A percentile compares a stretch with the other conserved stretches of the same genome.
phyloP scores from a whole-genome alignment of 495 filamentous ascomycete species.

The Trichoderma erinaceum region DNA sequence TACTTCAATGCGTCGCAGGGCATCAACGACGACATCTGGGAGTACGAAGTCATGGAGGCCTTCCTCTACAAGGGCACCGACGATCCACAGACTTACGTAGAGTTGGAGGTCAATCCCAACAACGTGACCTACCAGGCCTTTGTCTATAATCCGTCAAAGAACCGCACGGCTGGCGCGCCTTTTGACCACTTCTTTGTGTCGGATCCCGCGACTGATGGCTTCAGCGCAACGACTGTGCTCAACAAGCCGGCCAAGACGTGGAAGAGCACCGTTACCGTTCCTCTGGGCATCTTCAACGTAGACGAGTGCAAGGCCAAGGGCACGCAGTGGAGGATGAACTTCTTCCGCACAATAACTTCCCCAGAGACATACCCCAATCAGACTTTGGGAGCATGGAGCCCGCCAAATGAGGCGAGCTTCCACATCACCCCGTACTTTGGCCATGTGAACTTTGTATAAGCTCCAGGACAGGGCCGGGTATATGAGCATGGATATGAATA shows the following conservation, averaged over 20 bases:
- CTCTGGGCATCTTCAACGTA: conserved; percentile 31
- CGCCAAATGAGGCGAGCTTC: conserved; percentile 28
- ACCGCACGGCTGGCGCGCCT: conserved; percentile 23
- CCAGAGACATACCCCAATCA: conserved; percentile 30
- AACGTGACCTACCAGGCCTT: conserved; percentile 34
- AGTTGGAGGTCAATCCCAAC: conserved; percentile 33
- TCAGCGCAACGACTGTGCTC: conserved; percentile 25
- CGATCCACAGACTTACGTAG: conserved; percentile 30
- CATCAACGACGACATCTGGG: conserved; percentile 30
- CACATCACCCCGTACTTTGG: conserved; percentile 32
- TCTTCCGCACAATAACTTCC: conserved; percentile 28
- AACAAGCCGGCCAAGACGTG: conserved; percentile 25
- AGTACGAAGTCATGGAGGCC: conserved; percentile 33
- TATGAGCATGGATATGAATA: neutral
- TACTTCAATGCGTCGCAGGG: conserved; percentile 28
- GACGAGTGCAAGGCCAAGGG: conserved; percentile 27
- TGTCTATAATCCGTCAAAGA: conserved; percentile 32
- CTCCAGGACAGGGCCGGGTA: neutral
- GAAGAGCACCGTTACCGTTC: conserved; percentile 24
- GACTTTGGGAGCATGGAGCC: conserved; percentile 27
- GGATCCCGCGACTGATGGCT: conserved; percentile 24
- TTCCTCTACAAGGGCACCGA: conserved; percentile 30
- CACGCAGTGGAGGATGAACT: conserved; percentile 32
- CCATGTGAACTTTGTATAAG: conserved; percentile 25
- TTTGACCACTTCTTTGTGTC: conserved; percentile 25